A percentile compares a stretch with the other conserved stretches of the same genome.
These are phyloP conservation scores for Salix caprea DNA, from an alignment of 345 rosid species.

Conservation along the genomic window DNA sequence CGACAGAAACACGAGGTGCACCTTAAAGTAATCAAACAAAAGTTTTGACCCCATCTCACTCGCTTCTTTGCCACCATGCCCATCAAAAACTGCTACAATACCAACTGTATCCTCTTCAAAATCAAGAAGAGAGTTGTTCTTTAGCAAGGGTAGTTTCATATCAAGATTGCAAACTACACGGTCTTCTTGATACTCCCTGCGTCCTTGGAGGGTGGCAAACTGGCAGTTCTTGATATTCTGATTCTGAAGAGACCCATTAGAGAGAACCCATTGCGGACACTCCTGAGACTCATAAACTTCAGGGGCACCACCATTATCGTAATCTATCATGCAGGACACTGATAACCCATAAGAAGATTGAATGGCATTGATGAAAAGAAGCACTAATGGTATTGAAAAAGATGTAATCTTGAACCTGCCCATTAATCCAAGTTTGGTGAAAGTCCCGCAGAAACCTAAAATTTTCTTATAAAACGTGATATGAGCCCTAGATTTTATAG, in stretches of 20 bases:
- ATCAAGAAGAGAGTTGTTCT: not conserved
- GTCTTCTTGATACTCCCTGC: conserved; percentile 23
- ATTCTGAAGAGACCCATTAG: conserved; percentile 5
- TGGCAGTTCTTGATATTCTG: conserved; percentile 7
- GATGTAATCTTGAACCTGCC: not conserved
- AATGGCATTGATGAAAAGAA: not conserved
- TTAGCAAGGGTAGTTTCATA: not conserved
- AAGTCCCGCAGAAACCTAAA: not conserved
- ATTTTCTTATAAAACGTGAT: not conserved
- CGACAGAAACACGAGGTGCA: conserved; percentile 16
- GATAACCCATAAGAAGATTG: conserved; percentile 7
- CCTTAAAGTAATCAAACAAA: conserved; percentile 17
- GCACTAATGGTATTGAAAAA: not conserved
- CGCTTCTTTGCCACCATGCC: conserved; percentile 26
- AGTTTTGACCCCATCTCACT: conserved; percentile 26
- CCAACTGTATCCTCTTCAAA: conserved; percentile 6
- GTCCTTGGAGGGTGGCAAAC: conserved; percentile 21
- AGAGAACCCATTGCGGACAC: conserved; percentile 9
- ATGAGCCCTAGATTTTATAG: not conserved
- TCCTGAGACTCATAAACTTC: conserved; percentile 9
- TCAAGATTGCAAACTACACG: conserved; percentile 16
- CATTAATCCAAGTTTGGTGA: not conserved
- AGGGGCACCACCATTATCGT: conserved; percentile 19
- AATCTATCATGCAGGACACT: conserved; percentile 16
- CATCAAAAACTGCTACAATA: conserved; percentile 29